phyloP scores from a whole-genome alignment of 768 basidiomycete genomes.

The Macrolepiota dolichaula region DNA sequence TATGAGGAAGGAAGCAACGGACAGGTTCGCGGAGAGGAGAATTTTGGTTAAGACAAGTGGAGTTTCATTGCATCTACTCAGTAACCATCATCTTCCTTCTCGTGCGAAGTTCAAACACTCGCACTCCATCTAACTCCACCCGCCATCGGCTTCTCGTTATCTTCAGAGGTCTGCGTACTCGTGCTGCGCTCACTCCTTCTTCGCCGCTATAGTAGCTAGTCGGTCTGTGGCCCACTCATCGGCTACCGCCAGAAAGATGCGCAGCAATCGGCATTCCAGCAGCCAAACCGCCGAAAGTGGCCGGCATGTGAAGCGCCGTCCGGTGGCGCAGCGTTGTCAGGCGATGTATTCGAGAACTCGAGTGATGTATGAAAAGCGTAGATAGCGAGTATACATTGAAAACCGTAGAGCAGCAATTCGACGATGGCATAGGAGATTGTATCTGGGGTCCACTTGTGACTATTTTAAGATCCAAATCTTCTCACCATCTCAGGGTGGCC shows the following conservation, averaged over 20 bases:
- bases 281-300: neutral
- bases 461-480: neutral
- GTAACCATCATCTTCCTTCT: constrained; percentile 9
- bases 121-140: too few relatives aligned
- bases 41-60: constrained; percentile 12
- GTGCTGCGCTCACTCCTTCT: neutral
- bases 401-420: neutral
- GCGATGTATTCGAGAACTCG: neutral
- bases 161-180: neutral
- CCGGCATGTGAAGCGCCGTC: neutral
- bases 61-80: neutral
- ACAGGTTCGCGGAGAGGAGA: constrained; percentile 11
- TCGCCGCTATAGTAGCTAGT: too few relatives aligned
- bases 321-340: neutral
- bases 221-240: too few relatives aligned
- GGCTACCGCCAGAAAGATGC: neutral
- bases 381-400: neutral
- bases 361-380: neutral
- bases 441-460: neutral
- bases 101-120: constrained; percentile 4
- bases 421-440: neutral
- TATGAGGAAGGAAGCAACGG: constrained; percentile 6
- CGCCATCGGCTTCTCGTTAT: neutral
- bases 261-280: neutral
- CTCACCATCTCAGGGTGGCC: neutral